Evolutionary conservation across 2,329 filamentous ascomycete species (phyloP).

Genomic region (Pseudogymnoascus sp.): DNA sequence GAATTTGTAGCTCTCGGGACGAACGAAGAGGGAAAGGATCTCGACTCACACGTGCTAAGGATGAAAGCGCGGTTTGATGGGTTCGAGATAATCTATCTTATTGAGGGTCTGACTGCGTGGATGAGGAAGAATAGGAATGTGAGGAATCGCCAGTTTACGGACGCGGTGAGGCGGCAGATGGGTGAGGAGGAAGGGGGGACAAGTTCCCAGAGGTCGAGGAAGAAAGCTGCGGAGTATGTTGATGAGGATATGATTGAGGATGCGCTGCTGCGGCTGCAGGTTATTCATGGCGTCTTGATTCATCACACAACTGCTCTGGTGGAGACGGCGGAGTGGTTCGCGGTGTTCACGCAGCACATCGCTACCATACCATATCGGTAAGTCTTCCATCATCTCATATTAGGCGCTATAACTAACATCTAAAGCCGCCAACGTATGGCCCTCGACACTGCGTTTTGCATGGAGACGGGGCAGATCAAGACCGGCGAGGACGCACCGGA

Average conservation of each 20-base stretch:
- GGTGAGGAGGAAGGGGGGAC: slow-evolving; percentile 31
- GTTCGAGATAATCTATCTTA: slow-evolving; percentile 59
- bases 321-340: slow-evolving; percentile 68
- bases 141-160: slow-evolving; percentile 62
- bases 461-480: slow-evolving; percentile 71
- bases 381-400: slow-evolving; percentile 9
- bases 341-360: slow-evolving; percentile 70
- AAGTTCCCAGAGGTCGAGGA: slow-evolving; percentile 21
- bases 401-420: background rate
- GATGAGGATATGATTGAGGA: slow-evolving; percentile 66
- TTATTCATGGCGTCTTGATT: slow-evolving; percentile 59
- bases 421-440: slow-evolving; percentile 38
- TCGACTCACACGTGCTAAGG: slow-evolving; percentile 53
- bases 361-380: slow-evolving; percentile 67
- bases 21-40: slow-evolving; percentile 39
- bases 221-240: slow-evolving; percentile 44
- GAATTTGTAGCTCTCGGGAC: slow-evolving; percentile 60
- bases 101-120: slow-evolving; percentile 63
- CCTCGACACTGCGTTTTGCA: slow-evolving; percentile 62
- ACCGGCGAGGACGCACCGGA: slow-evolving; percentile 60
- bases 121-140: slow-evolving; percentile 62
- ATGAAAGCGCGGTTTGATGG: slow-evolving; percentile 49
- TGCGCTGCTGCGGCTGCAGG: slow-evolving; percentile 62
- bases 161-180: slow-evolving; percentile 51
- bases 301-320: slow-evolving; percentile 57